phyloP scores from a whole-genome alignment of 2,329 filamentous ascomycete genomes.

The Verticillium dahliae region DNA sequence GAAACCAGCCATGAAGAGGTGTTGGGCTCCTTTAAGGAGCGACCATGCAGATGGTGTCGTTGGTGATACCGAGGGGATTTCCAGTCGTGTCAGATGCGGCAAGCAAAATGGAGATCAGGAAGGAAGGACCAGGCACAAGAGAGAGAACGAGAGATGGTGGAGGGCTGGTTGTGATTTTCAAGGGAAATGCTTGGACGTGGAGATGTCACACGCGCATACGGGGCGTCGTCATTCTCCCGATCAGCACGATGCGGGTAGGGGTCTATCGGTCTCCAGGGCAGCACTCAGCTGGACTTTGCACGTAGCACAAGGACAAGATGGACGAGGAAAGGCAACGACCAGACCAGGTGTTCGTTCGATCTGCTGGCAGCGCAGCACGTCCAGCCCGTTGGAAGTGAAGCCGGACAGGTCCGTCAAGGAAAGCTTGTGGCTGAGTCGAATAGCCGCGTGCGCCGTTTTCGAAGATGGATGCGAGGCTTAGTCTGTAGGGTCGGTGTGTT shows the following conservation, averaged over 20 bases:
- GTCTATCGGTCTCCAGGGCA: neutral
- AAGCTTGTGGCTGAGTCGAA: neutral
- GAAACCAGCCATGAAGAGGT: conserved; percentile 6
- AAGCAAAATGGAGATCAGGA: neutral
- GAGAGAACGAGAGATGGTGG: neutral
- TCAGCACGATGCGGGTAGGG: neutral
- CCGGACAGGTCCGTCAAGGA: neutral
- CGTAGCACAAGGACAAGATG: neutral
- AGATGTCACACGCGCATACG: neutral
- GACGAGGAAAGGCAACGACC: neutral
- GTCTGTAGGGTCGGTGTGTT: neutral
- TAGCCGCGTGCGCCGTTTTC: neutral
- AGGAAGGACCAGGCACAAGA: neutral
- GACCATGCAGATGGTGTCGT: neutral
- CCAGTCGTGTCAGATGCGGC: neutral
- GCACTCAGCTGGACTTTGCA: neutral
- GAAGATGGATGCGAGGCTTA: neutral
- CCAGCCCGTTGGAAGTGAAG: neutral
- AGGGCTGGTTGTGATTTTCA: neutral
- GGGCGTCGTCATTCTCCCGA: neutral
- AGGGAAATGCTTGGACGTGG: neutral
- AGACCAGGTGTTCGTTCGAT: neutral
- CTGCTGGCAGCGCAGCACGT: neutral
- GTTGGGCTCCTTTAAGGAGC: neutral
- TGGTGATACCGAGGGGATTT: neutral